phyloP scores from a whole-genome alignment of 257 asterid genomes.

The Eucommia ulmoides region DNA sequence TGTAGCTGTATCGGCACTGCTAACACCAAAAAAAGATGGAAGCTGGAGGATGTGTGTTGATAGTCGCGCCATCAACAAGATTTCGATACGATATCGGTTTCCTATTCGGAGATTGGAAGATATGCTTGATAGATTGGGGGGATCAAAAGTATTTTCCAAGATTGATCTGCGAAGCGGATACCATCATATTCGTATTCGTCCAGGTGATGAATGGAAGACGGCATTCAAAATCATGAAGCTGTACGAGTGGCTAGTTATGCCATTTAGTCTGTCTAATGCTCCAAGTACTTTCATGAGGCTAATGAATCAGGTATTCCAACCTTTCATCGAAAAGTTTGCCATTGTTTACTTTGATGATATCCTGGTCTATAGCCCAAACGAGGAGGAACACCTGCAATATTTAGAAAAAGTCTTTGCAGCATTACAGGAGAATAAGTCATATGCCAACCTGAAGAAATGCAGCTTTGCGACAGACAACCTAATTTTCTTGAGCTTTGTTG shows the following conservation, averaged over 20 bases:
- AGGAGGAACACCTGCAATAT: no score
- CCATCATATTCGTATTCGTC: no score
- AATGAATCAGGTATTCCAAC: neutral
- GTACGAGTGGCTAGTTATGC: no score
- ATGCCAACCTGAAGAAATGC: neutral
- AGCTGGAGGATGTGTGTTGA: neutral
- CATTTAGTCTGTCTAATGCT: neutral
- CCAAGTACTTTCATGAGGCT: neutral
- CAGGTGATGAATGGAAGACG: no score
- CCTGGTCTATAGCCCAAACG: neutral
- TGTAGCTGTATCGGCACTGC: neutral
- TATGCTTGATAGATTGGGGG: neutral
- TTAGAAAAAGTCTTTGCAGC: neutral
- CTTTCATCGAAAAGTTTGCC: neutral
- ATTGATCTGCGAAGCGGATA: neutral
- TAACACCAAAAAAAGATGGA: neutral
- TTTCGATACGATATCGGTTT: neutral
- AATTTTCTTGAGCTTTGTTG: neutral
- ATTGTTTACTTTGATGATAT: neutral
- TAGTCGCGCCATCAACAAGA: neutral
- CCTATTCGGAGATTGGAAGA: neutral
- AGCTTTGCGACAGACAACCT: neutral
- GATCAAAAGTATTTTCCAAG: neutral
- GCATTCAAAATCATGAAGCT: no score
- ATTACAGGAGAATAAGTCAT: no score